Evolutionary conservation across 148 eudicot species (phyloP).

Genomic region (Euryodendron excelsum): DNA sequence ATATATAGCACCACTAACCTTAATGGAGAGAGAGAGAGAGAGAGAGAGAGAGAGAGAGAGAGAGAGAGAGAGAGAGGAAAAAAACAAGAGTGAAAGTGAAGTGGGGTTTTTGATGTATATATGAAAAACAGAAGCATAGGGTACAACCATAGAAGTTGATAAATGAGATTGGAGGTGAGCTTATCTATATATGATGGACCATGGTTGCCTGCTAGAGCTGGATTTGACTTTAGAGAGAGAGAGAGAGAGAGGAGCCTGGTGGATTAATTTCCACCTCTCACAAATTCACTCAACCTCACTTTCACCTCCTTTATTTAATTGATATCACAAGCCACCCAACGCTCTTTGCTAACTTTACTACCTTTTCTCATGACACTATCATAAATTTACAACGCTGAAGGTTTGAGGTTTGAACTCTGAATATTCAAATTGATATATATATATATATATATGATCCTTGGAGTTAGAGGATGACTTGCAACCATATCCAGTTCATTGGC

Average conservation of each 20-base stretch:
- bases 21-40: constrained; percentile 12
- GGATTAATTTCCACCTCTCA: constrained; percentile 51
- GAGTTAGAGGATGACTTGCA: too few relatives aligned
- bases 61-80: too few relatives aligned
- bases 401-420: constrained; percentile 33
- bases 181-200: constrained; percentile 24
- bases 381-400: too few relatives aligned
- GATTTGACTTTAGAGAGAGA: constrained; percentile 25
- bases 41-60: background rate
- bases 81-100: background rate
- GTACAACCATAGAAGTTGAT: constrained; percentile 1
- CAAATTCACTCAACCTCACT: constrained; percentile 26
- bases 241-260: constrained; percentile 37
- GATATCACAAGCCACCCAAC: constrained; percentile 50
- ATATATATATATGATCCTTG: too few relatives aligned
- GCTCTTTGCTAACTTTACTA: constrained; percentile 45
- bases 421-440: too few relatives aligned
- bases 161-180: background rate
- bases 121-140: too few relatives aligned
- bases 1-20: background rate
- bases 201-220: constrained; percentile 11
- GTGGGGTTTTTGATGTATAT: too few relatives aligned
- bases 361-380: constrained; percentile 65
- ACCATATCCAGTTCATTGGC: too few relatives aligned
- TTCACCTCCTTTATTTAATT: constrained; percentile 44